Conservation (phyloP, 345 rosid genomes). For the Citrus sp. region DNA sequence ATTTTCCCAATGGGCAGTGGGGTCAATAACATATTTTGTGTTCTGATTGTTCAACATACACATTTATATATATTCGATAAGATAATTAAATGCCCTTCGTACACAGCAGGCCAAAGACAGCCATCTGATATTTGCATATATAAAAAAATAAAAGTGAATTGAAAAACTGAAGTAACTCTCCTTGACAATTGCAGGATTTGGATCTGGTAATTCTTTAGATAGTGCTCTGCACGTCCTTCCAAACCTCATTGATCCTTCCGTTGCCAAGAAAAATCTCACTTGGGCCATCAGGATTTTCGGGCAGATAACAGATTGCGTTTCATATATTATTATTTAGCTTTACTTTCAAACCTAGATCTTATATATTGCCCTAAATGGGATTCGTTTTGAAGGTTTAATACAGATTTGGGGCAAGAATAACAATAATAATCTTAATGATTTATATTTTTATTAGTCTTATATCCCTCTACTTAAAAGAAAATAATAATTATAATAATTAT, state of each 20-base stretch:
- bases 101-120: background rate
- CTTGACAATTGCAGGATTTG: background rate
- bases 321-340: background rate
- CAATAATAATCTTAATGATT: no score
- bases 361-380: no score
- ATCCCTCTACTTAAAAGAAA: no score
- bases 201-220: no score
- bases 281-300: background rate
- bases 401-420: no score
- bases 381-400: no score
- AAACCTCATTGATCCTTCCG: background rate
- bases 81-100: background rate
- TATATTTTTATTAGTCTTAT: no score
- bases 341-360: background rate
- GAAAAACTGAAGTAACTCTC: background rate
- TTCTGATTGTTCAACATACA: background rate
- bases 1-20: background rate
- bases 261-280: background rate
- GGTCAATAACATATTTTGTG: background rate
- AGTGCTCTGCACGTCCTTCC: background rate
- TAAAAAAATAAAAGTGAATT: background rate
- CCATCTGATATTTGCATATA: background rate
- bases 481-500: no score
- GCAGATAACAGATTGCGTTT: no score
- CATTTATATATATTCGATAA: background rate